Conservation (phyloP, 2,329 filamentous ascomycete genomes). For the Thermochaetoides dissita region DNA sequence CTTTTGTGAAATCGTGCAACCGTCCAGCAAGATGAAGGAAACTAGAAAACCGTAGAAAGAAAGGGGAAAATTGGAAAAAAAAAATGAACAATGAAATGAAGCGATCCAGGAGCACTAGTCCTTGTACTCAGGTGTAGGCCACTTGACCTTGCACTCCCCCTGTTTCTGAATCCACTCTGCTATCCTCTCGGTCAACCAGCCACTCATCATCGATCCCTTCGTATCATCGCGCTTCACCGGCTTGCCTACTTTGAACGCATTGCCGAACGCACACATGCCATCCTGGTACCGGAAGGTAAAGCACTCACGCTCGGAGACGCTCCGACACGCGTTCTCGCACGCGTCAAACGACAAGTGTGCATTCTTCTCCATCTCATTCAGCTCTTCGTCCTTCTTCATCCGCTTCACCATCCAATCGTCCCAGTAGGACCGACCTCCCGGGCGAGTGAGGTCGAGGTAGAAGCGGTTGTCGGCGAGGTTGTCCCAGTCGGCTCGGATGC, state of each 20-base stretch:
- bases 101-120: background rate
- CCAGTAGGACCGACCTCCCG: slow-evolving; percentile 14
- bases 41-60: too few species aligned
- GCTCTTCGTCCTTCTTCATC: slow-evolving; percentile 20
- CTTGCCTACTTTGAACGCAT: slow-evolving; percentile 25
- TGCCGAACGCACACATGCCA: slow-evolving; percentile 24
- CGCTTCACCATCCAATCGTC: slow-evolving; percentile 20
- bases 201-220: slow-evolving; percentile 22
- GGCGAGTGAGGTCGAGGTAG: slow-evolving; percentile 24
- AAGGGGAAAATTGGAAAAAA: too few species aligned
- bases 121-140: slow-evolving; percentile 15
- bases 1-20: too few species aligned
- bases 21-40: too few species aligned
- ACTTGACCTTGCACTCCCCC: slow-evolving; percentile 22
- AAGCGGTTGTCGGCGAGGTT: slow-evolving; percentile 33
- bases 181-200: slow-evolving; percentile 30
- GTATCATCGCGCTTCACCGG: slow-evolving; percentile 21
- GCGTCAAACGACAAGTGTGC: slow-evolving; percentile 29
- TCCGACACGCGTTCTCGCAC: slow-evolving; percentile 32
- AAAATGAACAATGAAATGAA: too few species aligned
- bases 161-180: slow-evolving; percentile 25
- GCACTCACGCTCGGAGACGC: slow-evolving; percentile 19
- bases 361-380: slow-evolving; percentile 24
- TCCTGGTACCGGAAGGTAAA: slow-evolving; percentile 28
- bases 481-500: slow-evolving; percentile 35